A percentile compares a stretch with the other conserved stretches of the same genome.
These are phyloP conservation scores for Aspergillus sp. DNA, from an alignment of 2,329 filamentous ascomycete genomes.

Conservation along the genomic window DNA sequence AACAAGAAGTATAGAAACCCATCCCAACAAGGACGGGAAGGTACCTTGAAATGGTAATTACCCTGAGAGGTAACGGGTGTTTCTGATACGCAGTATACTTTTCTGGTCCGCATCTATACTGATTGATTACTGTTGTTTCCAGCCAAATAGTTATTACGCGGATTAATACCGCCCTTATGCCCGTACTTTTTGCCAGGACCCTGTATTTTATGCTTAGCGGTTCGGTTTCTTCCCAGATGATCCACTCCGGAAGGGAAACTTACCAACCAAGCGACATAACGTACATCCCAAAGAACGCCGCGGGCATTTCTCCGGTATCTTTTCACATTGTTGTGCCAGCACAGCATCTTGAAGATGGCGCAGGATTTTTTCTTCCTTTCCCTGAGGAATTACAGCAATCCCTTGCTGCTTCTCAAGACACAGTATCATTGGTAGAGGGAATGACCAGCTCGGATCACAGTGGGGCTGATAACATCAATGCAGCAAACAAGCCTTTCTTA, in stretches of 20 bases:
- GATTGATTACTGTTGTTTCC: not conserved
- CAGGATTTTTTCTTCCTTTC: no score
- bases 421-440: no score
- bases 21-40: no score
- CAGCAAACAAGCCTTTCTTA: no score
- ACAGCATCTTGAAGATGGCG: no score
- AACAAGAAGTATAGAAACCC: no score
- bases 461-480: no score
- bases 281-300: not conserved
- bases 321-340: no score
- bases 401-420: no score
- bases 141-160: not conserved
- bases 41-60: not conserved
- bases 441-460: no score
- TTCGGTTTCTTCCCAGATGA: not conserved
- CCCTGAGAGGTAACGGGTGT: not conserved
- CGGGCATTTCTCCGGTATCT: no score
- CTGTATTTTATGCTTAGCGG: conserved; percentile 1
- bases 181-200: not conserved
- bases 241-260: not conserved
- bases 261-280: not conserved
- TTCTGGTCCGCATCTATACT: not conserved
- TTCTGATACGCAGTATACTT: not conserved
- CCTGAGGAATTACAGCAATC: no score
- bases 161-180: not conserved